Evolutionary conservation across 768 basidiomycete genomes (phyloP).

Genomic region (Pleurotus giganteus): DNA sequence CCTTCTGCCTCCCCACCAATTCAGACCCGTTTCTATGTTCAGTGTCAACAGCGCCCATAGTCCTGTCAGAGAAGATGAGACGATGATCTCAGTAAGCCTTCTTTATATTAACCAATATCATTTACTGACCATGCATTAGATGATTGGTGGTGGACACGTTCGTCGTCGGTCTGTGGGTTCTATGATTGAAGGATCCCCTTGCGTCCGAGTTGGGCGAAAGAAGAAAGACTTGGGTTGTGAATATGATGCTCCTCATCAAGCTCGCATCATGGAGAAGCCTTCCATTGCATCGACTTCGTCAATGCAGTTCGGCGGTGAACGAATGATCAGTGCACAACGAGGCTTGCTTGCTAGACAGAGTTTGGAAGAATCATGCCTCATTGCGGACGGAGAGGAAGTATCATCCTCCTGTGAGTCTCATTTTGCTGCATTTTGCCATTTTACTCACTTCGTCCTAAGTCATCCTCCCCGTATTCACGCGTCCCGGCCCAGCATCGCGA

Average conservation of each 20-base stretch:
- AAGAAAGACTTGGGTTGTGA: slow-evolving; percentile 25
- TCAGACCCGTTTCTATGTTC: slow-evolving; percentile 63
- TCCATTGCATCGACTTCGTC: slow-evolving; percentile 68
- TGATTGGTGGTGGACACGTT: slow-evolving; percentile 78
- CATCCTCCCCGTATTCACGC: slow-evolving; percentile 54
- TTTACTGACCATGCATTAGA: slow-evolving; percentile 36
- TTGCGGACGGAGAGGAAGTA: slow-evolving; percentile 66
- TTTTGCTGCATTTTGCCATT: slow-evolving; percentile 14
- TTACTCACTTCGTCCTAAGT: slow-evolving; percentile 11
- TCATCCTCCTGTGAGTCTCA: slow-evolving; percentile 52
- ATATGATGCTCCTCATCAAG: slow-evolving; percentile 41
- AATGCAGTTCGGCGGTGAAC: slow-evolving; percentile 61
- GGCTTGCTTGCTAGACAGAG: slow-evolving; percentile 66
- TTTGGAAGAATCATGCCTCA: slow-evolving; percentile 61
- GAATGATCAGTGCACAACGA: slow-evolving; percentile 62
- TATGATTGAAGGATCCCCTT: slow-evolving; percentile 68
- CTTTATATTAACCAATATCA: not conserved
- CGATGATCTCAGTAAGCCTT: slow-evolving; percentile 70
- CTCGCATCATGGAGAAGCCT: slow-evolving; percentile 56
- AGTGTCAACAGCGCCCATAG: slow-evolving; percentile 51
- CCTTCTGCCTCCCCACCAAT: slow-evolving; percentile 46
- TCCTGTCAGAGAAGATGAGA: slow-evolving; percentile 68
- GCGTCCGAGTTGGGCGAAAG: slow-evolving; percentile 57
- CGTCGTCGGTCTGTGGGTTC: slow-evolving; percentile 68
- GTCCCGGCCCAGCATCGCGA: slow-evolving; percentile 46